Percentiles rank a stretch among this genome's conserved stretches.
These are phyloP conservation scores for Irpex rosettiformis DNA, from an alignment of 1,284 basidiomycete species.

Conservation along the genomic window DNA sequence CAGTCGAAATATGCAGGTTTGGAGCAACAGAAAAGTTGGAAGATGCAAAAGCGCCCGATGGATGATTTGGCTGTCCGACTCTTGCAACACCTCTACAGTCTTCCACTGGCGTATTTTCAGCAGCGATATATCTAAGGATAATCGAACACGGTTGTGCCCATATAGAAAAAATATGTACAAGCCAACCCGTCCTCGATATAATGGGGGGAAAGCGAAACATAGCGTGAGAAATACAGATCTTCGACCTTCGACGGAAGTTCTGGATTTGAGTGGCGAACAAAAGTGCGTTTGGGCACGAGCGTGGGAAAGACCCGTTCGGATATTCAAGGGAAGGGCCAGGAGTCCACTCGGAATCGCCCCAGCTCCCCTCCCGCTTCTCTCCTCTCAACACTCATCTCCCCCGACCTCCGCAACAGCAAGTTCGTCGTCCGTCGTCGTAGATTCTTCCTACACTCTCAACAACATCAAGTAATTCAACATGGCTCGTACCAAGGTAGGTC, in stretches of 20 bases:
- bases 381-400: conserved; percentile 27
- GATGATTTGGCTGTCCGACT: neutral
- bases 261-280: conserved; percentile 15
- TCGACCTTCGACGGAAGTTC: conserved; percentile 10
- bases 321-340: conserved; percentile 26
- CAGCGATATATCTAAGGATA: neutral
- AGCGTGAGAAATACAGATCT: neutral
- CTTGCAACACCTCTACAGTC: neutral
- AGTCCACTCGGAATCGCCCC: conserved; percentile 20
- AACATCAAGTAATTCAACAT: conserved; percentile 35
- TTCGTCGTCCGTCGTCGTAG: conserved; percentile 14
- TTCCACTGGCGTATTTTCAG: neutral
- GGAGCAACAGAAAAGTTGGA: neutral
- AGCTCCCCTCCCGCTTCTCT: conserved; percentile 24
- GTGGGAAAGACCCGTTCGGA: conserved; percentile 30
- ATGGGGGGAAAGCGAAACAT: neutral
- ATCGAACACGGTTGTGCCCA: neutral
- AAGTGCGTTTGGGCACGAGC: conserved; percentile 17
- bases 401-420: conserved; percentile 13
- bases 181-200: neutral
- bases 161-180: neutral
- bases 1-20: neutral
- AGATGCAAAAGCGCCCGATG: neutral
- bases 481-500: conserved; percentile 72
- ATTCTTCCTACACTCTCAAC: conserved; percentile 23